phyloP scores from a whole-genome alignment of 2,329 filamentous ascomycete genomes.

The Blumeria graminis region DNA sequence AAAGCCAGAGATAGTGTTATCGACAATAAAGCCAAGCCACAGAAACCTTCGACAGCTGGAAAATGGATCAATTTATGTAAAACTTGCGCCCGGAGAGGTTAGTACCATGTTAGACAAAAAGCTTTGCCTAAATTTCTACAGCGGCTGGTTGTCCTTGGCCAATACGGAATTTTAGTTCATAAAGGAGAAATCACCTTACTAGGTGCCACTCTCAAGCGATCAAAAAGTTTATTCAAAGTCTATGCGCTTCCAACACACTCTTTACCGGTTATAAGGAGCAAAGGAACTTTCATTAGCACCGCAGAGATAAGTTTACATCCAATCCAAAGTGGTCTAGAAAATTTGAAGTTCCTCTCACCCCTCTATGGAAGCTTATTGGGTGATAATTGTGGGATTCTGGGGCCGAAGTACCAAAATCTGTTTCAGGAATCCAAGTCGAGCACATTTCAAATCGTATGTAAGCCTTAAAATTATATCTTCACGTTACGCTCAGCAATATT shows the following conservation, averaged over 20 bases:
- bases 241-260: constrained; percentile 46
- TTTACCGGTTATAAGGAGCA: constrained; percentile 37
- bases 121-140: constrained; percentile 13
- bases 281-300: constrained; percentile 19
- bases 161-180: constrained; percentile 37
- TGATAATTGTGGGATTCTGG: constrained; percentile 15
- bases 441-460: constrained; percentile 26
- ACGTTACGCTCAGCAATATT: constrained; percentile 8
- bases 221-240: constrained; percentile 26
- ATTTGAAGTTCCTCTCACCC: constrained; percentile 36
- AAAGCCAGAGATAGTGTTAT: constrained; percentile 18
- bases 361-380: constrained; percentile 45
- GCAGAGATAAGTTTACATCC: constrained; percentile 33
- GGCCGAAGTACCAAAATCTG: constrained; percentile 4
- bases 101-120: background rate
- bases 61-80: constrained; percentile 20
- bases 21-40: constrained; percentile 21
- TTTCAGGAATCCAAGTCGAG: constrained; percentile 8
- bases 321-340: constrained; percentile 22
- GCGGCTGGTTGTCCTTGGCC: constrained; percentile 40
- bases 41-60: constrained; percentile 19
- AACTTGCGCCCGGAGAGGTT: constrained; percentile 26
- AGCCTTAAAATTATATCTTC: background rate
- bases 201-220: constrained; percentile 33
- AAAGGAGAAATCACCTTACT: constrained; percentile 39